phyloP scores from a whole-genome alignment of 345 rosid genomes.

The Euclidium syriacum region DNA sequence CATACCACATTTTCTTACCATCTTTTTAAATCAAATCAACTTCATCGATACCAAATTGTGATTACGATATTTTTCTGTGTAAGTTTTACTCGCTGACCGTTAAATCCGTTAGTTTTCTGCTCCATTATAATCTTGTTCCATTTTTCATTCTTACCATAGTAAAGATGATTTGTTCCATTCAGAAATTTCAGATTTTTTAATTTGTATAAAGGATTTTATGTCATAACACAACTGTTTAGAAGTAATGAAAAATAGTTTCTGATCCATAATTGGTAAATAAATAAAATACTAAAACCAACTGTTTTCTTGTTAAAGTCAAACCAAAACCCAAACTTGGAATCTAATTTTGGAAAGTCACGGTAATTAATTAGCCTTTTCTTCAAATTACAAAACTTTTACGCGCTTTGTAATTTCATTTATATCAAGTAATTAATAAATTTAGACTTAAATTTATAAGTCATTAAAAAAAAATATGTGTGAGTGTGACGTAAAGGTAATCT shows the following conservation, averaged over 20 bases:
- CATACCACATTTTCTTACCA: no score
- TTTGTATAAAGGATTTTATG: no score
- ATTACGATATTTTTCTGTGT: no score
- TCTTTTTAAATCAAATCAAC: no score
- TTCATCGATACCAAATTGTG: no score
- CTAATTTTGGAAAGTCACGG: no score
- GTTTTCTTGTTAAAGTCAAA: constrained; percentile 1
- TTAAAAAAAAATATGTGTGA: constrained; percentile 11
- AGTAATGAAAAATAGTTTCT: neutral
- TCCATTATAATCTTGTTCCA: no score
- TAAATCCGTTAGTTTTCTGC: no score
- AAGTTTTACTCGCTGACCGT: no score
- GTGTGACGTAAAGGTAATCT: constrained; percentile 19
- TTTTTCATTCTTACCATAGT: constrained; percentile 9
- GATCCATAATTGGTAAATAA: constrained; percentile 12
- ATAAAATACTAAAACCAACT: neutral
- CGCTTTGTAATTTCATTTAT: neutral
- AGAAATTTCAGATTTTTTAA: neutral
- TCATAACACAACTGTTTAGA: neutral
- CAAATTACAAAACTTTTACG: neutral
- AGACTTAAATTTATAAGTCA: no score
- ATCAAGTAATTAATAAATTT: no score
- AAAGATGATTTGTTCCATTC: neutral
- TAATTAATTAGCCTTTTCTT: neutral
- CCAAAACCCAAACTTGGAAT: constrained; percentile 8